Evolutionary conservation across 2,329 filamentous ascomycete genomes (phyloP).

Genomic region (Microascus cirrosus): DNA sequence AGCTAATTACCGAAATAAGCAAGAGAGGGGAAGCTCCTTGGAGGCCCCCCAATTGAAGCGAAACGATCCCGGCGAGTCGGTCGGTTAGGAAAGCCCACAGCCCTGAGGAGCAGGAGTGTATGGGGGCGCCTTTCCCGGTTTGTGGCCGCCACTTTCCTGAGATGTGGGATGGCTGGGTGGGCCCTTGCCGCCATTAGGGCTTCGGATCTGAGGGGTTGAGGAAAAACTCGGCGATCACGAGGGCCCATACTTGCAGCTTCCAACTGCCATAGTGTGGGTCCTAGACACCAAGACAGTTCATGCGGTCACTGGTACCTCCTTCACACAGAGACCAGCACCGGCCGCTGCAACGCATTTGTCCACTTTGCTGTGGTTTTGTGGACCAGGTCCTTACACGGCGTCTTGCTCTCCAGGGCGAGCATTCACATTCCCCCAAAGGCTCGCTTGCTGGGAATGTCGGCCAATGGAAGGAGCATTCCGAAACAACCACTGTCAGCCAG

Average conservation of each 20-base stretch:
- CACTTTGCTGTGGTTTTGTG: too few relatives aligned
- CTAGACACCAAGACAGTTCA: background rate
- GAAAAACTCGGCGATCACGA: constrained; percentile 4
- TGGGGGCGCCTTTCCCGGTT: background rate
- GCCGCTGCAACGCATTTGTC: too few relatives aligned
- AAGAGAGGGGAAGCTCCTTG: background rate
- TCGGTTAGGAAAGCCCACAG: background rate
- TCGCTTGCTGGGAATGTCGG: too few relatives aligned
- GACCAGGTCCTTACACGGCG: too few relatives aligned
- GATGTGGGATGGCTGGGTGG: background rate
- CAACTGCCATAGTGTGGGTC: background rate
- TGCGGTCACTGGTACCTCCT: background rate
- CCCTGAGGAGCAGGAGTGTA: background rate
- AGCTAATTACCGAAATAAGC: background rate
- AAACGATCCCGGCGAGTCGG: background rate
- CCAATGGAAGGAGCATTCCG: too few relatives aligned
- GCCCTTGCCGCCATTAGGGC: background rate
- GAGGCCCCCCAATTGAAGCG: background rate
- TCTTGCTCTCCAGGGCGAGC: too few relatives aligned
- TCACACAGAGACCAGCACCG: too few relatives aligned
- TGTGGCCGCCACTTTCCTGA: background rate
- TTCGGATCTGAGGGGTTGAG: background rate
- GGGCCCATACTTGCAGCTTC: constrained; percentile 3
- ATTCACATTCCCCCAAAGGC: too few relatives aligned
- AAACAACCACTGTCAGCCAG: too few relatives aligned